Evolutionary conservation across 805 yeast species (phyloP), one percentile per base, ranked within the genome.

Genomic region (Myxozyma nipponensis): DNA sequence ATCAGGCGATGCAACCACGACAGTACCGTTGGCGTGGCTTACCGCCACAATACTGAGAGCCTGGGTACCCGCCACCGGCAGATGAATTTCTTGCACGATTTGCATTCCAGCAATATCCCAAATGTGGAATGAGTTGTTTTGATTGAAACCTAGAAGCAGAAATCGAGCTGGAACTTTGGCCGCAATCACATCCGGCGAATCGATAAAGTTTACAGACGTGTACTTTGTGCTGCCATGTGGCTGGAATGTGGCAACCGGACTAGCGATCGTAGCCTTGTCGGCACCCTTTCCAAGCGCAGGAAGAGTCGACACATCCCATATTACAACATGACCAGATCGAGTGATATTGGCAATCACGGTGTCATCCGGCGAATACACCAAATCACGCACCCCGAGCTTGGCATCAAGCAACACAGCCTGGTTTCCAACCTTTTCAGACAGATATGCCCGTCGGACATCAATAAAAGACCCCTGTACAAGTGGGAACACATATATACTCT

Each of bases 71-170:
- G 32, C 17, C 19, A 34, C 32, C 19, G 54, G 57, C 23, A 50
- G 34, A 39, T 50, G 51, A 28, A 54, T 26, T 44, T 54, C 58
- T 38, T 52, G 40, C 6, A 47, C 50, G 19, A 54, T 44, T 13
- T 13, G 19, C n/a, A 43, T 45, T 4, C 40, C 15, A 10, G 40
- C 48, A 15, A 54, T 36, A 44, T 52, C 57, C 42, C 39, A 54
- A 13, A 54, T 22, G 40, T 54, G 58, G 41, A 54, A 54, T 3
- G 58, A 52, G 17, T 48, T 52, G 35, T 54, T 54, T 34, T 54
- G 50, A 35, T 54, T 48, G 25, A 44, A 54, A 17, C 56, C 56
- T 17, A 54, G 45, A 9, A 54, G 52, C n/a, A 54, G 21, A 28
- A 28, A 54, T n/a, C 58, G 52, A 32, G 39, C 5, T 17, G 57